Conservation (phyloP, 2,329 filamentous ascomycete species). For the Lasiodiplodia sp. region DNA sequence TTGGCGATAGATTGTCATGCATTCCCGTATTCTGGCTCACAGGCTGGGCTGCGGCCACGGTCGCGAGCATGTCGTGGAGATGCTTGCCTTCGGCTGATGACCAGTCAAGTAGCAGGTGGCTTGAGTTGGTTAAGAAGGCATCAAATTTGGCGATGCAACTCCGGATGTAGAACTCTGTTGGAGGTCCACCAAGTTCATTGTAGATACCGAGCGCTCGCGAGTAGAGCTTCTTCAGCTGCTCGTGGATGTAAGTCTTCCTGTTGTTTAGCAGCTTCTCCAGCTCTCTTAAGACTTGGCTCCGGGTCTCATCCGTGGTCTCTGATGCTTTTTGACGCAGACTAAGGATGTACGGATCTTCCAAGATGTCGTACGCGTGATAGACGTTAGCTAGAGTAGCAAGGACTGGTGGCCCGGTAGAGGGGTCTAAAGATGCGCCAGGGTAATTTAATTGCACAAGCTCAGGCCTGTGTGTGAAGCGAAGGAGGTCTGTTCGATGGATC, state of each 20-base stretch:
- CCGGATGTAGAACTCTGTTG: slow-evolving; percentile 49
- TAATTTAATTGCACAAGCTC: slow-evolving; percentile 52
- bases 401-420: slow-evolving; percentile 30
- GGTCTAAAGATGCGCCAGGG: neutral
- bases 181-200: slow-evolving; percentile 47
- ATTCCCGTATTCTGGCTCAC: neutral
- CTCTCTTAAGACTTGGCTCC: slow-evolving; percentile 27
- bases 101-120: slow-evolving; percentile 29
- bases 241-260: slow-evolving; percentile 49
- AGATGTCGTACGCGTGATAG: slow-evolving; percentile 42
- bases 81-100: slow-evolving; percentile 45
- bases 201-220: slow-evolving; percentile 43
- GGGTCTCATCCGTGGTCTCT: slow-evolving; percentile 36
- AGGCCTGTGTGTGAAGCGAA: slow-evolving; percentile 73
- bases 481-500: slow-evolving; percentile 71
- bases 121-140: neutral
- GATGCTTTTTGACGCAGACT: slow-evolving; percentile 39
- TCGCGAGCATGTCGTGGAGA: slow-evolving; percentile 35
- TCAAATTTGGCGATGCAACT: slow-evolving; percentile 41
- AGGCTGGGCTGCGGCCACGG: slow-evolving; percentile 1
- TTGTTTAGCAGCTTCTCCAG: slow-evolving; percentile 22
- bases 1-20: slow-evolving; percentile 39
- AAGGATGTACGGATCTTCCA: slow-evolving; percentile 50
- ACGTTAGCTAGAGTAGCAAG: slow-evolving; percentile 34
- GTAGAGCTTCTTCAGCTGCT: slow-evolving; percentile 47